Percentiles rank a stretch among this genome's conserved stretches.
phyloP scores from a whole-genome alignment of 257 asterid genomes.

The Vinca minor region DNA sequence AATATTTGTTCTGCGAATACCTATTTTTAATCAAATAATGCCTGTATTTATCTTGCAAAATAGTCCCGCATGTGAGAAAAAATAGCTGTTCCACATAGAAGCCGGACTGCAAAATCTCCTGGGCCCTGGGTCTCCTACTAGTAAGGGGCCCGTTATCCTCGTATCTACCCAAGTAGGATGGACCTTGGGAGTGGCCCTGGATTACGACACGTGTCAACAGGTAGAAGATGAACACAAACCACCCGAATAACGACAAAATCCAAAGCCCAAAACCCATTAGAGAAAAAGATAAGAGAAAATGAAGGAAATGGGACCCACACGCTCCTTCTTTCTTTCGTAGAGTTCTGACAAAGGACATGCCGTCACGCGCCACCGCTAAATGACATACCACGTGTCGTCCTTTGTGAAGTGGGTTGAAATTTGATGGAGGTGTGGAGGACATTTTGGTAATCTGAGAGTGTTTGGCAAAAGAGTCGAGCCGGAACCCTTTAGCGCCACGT shows the following conservation, averaged over 20 bases:
- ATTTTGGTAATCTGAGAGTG: not conserved
- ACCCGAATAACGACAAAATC: slow-evolving; percentile 20
- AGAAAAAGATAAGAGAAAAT: not conserved
- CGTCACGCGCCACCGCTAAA: slow-evolving; percentile 24
- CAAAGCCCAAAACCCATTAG: no score
- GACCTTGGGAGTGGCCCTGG: not conserved
- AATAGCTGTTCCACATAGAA: no score
- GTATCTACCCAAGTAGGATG: slow-evolving; percentile 4
- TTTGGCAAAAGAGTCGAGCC: slow-evolving; percentile 8
- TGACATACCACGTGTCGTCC: slow-evolving; percentile 25
- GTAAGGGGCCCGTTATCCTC: slow-evolving; percentile 12
- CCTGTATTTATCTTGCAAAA: no score
- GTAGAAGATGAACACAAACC: not conserved
- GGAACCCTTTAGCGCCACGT: slow-evolving; percentile 21
- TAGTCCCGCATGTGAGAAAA: no score
- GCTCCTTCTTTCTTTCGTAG: not conserved
- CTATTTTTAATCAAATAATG: no score
- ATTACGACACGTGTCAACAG: slow-evolving; percentile 20
- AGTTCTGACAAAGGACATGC: slow-evolving; percentile 23
- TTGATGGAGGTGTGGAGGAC: not conserved
- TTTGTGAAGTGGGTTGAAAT: no score
- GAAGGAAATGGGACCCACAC: not conserved
- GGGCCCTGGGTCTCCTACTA: not conserved
- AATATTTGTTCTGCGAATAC: no score
- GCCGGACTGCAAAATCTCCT: no score